A percentile compares a stretch with the other conserved stretches of the same genome.
Conservation (phyloP, 768 basidiomycete species). For the Termitomyces eurrhizus region DNA sequence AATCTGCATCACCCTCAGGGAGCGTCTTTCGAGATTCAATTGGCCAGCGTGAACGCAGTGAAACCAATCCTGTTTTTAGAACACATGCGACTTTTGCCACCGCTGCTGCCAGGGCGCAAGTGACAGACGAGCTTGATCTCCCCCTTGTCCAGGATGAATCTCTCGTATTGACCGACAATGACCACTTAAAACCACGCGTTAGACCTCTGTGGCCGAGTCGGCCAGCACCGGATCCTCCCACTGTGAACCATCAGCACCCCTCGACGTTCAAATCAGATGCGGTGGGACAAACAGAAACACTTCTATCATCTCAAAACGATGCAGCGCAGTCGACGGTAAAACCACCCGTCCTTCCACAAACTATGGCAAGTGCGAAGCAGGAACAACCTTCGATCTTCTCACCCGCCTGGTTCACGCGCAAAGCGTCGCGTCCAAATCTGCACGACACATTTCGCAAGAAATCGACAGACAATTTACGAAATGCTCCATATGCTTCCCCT, state of each 20-base stretch:
- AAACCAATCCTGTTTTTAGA: background rate
- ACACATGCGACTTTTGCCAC: background rate
- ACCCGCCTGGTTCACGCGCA: slow-evolving; percentile 8
- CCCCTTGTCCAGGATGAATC: background rate
- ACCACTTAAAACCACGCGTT: background rate
- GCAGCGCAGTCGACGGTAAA: background rate
- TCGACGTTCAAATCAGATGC: background rate
- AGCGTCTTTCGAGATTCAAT: slow-evolving; percentile 6
- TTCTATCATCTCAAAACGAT: background rate
- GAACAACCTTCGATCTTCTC: background rate
- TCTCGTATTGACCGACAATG: background rate
- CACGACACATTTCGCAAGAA: background rate
- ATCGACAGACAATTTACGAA: background rate
- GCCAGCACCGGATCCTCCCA: background rate
- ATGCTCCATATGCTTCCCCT: background rate
- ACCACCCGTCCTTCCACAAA: background rate
- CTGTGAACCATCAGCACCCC: background rate
- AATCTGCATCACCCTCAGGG: slow-evolving; percentile 11
- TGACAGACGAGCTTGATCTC: background rate
- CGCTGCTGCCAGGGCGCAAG: background rate
- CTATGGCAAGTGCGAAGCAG: background rate
- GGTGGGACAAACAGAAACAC: background rate
- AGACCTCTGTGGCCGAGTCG: background rate
- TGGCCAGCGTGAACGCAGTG: background rate
- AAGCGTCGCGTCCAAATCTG: slow-evolving; percentile 8